Conservation (phyloP, 2,329 filamentous ascomycete species). For the Colletotrichum sp. region DNA sequence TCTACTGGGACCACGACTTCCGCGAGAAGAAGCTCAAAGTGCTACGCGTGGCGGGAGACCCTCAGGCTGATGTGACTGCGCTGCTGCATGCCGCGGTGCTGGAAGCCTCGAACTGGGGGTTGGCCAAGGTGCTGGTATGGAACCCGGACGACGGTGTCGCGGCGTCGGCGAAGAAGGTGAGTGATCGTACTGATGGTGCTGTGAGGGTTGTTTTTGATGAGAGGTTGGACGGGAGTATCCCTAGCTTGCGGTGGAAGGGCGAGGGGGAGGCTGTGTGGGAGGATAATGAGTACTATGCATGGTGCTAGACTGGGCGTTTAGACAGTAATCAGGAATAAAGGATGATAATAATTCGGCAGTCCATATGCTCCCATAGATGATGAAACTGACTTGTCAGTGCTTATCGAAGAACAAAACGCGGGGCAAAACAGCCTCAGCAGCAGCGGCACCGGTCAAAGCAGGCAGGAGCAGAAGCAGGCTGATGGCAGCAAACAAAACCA, state of each 20-base stretch:
- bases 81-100: slow-evolving; percentile 36
- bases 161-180: slow-evolving; percentile 31
- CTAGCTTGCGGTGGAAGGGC: slow-evolving; percentile 38
- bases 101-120: slow-evolving; percentile 34
- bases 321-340: not conserved
- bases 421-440: too few relatives aligned
- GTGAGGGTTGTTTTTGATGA: slow-evolving; percentile 32
- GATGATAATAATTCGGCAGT: not conserved
- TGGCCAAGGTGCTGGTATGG: slow-evolving; percentile 39
- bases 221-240: slow-evolving; percentile 33
- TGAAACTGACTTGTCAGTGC: too few relatives aligned
- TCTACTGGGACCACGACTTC: slow-evolving; percentile 42
- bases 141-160: slow-evolving; percentile 36
- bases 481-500: too few relatives aligned
- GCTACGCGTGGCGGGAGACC: slow-evolving; percentile 28
- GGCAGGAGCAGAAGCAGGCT: too few relatives aligned
- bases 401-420: too few relatives aligned
- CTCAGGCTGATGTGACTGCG: slow-evolving; percentile 27
- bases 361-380: too few relatives aligned
- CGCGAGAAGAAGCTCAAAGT: slow-evolving; percentile 32
- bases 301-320: slow-evolving; percentile 13
- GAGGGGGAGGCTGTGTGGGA: slow-evolving; percentile 34
- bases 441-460: too few relatives aligned
- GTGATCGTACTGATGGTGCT: slow-evolving; percentile 41
- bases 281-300: slow-evolving; percentile 32